Conservation (phyloP, 306 rosid genomes). For the Argentina anserina region DNA sequence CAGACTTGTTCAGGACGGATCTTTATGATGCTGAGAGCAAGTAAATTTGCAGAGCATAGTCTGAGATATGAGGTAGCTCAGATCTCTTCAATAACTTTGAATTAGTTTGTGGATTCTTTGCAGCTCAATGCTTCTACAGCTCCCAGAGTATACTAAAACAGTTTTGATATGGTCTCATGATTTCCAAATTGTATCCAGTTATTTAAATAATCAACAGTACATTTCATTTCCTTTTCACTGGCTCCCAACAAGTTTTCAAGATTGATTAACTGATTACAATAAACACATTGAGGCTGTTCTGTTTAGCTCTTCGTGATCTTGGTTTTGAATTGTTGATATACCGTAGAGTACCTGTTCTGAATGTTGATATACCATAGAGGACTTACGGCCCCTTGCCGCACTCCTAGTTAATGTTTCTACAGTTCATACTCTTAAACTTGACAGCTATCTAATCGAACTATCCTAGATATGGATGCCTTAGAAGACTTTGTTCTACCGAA, state of each 20-base stretch:
- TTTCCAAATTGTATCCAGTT: constrained; percentile 28
- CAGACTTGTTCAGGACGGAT: constrained; percentile 50
- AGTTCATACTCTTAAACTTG: background rate
- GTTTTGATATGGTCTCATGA: constrained; percentile 7
- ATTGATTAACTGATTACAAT: background rate
- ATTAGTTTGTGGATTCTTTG: constrained; percentile 20
- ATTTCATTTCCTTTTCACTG: background rate
- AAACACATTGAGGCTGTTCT: background rate
- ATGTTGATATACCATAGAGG: background rate
- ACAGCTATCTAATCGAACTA: background rate
- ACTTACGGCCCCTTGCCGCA: background rate
- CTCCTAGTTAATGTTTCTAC: background rate
- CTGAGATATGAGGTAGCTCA: constrained; percentile 15
- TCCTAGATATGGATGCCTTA: background rate
- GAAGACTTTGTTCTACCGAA: too few relatives aligned
- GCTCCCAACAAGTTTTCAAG: background rate
- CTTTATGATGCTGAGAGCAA: constrained; percentile 74
- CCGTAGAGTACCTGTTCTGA: background rate
- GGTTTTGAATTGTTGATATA: background rate
- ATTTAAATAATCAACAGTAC: constrained; percentile 12
- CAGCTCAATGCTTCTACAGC: constrained; percentile 27
- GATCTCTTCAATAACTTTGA: constrained; percentile 11
- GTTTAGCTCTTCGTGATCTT: background rate
- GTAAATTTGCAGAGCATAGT: constrained; percentile 33
- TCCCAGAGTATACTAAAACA: constrained; percentile 8